phyloP scores from a whole-genome alignment of 495 filamentous ascomycete genomes.

The Chaetomium cochliodes region DNA sequence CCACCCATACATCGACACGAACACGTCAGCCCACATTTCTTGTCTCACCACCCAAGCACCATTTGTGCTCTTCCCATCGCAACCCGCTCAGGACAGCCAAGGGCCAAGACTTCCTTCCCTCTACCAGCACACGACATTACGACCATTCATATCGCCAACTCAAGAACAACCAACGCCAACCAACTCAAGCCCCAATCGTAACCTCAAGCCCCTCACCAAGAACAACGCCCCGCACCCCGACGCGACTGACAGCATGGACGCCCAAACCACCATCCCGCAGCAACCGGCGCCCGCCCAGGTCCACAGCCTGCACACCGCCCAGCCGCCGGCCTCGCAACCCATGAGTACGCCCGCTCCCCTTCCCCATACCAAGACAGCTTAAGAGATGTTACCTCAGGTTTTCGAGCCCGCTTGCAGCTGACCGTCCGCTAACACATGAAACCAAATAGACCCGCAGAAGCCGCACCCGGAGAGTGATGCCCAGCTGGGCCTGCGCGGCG shows the following conservation, averaged over 20 bases:
- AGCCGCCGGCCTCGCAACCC: conserved; percentile 34
- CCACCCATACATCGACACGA: neutral
- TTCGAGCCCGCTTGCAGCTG: too few relatives aligned
- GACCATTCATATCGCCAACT: too few relatives aligned
- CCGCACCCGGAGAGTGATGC: conserved; percentile 38
- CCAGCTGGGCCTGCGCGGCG: conserved; percentile 40
- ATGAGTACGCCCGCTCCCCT: conserved; percentile 35
- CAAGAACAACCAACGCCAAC: too few relatives aligned
- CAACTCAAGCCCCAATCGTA: neutral
- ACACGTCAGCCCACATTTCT: neutral
- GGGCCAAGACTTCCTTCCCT: too few relatives aligned
- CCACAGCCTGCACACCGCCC: conserved; percentile 29
- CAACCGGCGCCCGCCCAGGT: conserved; percentile 23
- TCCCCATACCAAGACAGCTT: too few relatives aligned
- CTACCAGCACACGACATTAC: too few relatives aligned
- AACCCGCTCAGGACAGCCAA: neutral
- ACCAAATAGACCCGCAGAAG: conserved; percentile 36
- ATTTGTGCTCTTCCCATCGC: neutral
- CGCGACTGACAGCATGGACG: neutral
- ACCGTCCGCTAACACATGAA: too few relatives aligned
- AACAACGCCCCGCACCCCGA: neutral
- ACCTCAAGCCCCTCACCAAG: neutral
- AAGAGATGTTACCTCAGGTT: too few relatives aligned
- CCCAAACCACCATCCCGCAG: conserved; percentile 14
- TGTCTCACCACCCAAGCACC: neutral